Base-by-base conservation (phyloP, 2,329 filamentous ascomycete genomes). In the Ophiostoma sp. region DNA sequence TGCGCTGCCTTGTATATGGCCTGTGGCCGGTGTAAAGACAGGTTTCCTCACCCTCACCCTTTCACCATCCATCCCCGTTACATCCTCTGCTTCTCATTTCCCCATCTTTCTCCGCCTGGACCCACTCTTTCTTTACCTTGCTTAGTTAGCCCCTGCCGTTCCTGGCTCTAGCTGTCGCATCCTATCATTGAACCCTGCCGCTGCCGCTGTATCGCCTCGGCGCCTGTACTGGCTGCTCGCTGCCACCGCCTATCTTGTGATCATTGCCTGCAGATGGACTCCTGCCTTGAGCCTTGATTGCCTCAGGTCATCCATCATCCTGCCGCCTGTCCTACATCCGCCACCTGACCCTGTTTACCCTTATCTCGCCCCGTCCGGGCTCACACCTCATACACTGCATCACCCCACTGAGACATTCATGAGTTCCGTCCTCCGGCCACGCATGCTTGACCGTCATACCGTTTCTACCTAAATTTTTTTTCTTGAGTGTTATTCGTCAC, bases 401-500 rank as follows among this genome's bases (percentile, higher is more conserved):
- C 66, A 48, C 67, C 67, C 70, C 70, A 71, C 52, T 69, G 62
- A 67, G 39, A 71, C 67, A 68, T 41, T n/a, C 36, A 17, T 23
- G n/a, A 57, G n/a, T 57, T 8, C 52, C 52, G n/a, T 57, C 52
- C 52, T 57, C 52, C 52, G 52, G 52, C 52, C 10, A 33, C 36
- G 33, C 54, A 48, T 39, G 33, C 60, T 15, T 20, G 5, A 39
- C 15, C 35, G 20, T 67, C 48, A n/a, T 44, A 39, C 52, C 39
- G 48, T 35, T 6, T 57, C 10, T 31, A 6, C 17, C 41, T 48
- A 48, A n/a, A n/a, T n/a, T 48, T 48, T 48, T 20, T 5, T 48
- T 1, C 2, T 20, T 15, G 4, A 15, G 11, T 13, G 15, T 41
- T 11, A 15, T 41, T 41, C 39, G 39, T 13, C 39, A 41, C 39